phyloP scores from a whole-genome alignment of 257 asterid species.

The Echium plantagineum region DNA sequence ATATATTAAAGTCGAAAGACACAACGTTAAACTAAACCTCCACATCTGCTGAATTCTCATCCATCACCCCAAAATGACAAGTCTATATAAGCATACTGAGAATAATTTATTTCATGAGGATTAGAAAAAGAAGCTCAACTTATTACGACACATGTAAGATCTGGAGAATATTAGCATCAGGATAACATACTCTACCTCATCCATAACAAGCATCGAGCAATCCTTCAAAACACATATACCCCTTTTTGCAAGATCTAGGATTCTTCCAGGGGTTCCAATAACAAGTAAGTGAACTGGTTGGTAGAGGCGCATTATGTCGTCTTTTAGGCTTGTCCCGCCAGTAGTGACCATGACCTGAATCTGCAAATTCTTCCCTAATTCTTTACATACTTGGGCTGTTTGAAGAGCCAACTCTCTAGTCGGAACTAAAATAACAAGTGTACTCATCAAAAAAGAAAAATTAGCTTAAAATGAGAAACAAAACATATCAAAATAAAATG shows the following conservation, averaged over 20 bases:
- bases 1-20: too few species aligned
- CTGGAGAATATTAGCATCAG: too few species aligned
- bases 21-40: too few species aligned
- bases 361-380: conserved; percentile 68
- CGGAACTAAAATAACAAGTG: conserved; percentile 80
- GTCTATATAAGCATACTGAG: too few species aligned
- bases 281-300: conserved; percentile 91
- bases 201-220: conserved; percentile 58
- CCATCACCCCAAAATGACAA: too few species aligned
- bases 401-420: conserved; percentile 91
- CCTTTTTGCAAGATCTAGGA: conserved; percentile 72
- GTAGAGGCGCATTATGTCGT: conserved; percentile 83
- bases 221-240: conserved; percentile 52
- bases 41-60: too few species aligned
- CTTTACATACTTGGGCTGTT: conserved; percentile 83
- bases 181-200: too few species aligned
- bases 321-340: conserved; percentile 87
- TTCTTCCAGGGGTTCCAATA: conserved; percentile 92
- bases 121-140: too few species aligned
- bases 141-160: too few species aligned
- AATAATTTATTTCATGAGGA: too few species aligned
- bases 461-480: background rate
- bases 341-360: conserved; percentile 81
- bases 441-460: conserved; percentile 7
- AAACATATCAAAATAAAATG: background rate